These are phyloP conservation scores for Corylus americana DNA, from an alignment of 306 rosid species.

Conservation along the genomic window DNA sequence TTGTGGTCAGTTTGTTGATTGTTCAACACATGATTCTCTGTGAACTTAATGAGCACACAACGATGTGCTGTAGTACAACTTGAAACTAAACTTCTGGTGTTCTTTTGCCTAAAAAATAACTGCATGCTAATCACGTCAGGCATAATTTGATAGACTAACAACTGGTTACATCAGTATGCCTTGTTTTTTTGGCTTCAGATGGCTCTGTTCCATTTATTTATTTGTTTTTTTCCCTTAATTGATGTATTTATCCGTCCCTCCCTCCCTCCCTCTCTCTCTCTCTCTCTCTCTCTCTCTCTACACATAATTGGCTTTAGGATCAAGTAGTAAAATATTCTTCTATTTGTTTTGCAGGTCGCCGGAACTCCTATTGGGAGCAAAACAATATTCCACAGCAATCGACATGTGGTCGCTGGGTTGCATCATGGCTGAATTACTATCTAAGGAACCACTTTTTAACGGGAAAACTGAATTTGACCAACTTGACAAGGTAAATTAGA, in stretches of 20 bases:
- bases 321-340: background rate
- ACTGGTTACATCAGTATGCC: background rate
- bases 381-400: slow-evolving; percentile 87
- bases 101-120: background rate
- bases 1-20: too few species aligned
- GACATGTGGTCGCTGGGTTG: slow-evolving; percentile 99
- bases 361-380: slow-evolving; percentile 87
- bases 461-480: slow-evolving; percentile 97
- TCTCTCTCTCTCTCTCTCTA: background rate
- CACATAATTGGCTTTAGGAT: background rate
- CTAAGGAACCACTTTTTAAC: slow-evolving; percentile 89
- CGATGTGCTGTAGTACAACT: background rate
- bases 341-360: slow-evolving; percentile 75
- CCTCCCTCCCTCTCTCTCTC: background rate
- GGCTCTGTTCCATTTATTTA: background rate
- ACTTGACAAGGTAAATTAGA: slow-evolving; percentile 77
- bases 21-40: background rate
- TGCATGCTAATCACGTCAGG: background rate
- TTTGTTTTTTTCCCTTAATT: background rate
- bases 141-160: background rate
- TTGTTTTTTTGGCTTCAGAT: background rate
- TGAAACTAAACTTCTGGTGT: background rate
- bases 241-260: background rate
- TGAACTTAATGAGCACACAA: background rate
- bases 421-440: slow-evolving; percentile 95